Conservation (phyloP, 2,329 filamentous ascomycete genomes). For the Phialemoniopsis sp. region DNA sequence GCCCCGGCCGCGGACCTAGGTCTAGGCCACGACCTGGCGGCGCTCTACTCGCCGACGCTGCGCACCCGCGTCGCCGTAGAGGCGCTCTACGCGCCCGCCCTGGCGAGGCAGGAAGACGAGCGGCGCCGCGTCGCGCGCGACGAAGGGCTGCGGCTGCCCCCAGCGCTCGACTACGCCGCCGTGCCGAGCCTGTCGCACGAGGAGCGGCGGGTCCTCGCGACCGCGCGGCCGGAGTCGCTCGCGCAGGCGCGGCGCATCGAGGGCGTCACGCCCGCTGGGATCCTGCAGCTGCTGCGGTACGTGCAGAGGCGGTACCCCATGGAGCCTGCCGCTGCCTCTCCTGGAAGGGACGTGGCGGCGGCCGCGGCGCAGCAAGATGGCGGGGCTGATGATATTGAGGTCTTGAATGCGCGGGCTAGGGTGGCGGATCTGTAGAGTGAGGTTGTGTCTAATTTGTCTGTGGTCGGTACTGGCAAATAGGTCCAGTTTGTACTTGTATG, state of each 20-base stretch:
- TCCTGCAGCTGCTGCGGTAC: conserved; percentile 56
- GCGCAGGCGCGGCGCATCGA: conserved; percentile 87
- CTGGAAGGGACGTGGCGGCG: too few species aligned
- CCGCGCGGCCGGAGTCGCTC: conserved; percentile 74
- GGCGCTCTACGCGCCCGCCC: conserved; percentile 82
- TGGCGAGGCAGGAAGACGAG: conserved; percentile 65
- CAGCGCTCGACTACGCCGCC: conserved; percentile 69
- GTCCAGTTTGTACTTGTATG: not conserved
- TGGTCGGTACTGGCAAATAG: too few species aligned
- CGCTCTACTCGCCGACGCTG: too few species aligned
- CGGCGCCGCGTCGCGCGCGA: conserved; percentile 69
- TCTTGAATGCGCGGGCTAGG: conserved; percentile 32
- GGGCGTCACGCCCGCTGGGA: conserved; percentile 63
- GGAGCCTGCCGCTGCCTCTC: too few species aligned
- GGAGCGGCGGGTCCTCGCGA: conserved; percentile 68
- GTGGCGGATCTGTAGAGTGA: conserved; percentile 23
- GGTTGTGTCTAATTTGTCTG: too few species aligned
- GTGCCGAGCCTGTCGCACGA: conserved; percentile 75
- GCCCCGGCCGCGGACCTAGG: conserved; percentile 19
- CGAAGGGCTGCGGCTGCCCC: conserved; percentile 68
- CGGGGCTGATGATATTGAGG: conserved; percentile 24
- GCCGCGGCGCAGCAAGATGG: conserved; percentile 10
- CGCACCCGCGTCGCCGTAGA: conserved; percentile 82
- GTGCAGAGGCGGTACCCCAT: conserved; percentile 38
- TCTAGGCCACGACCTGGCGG: too few species aligned